These are phyloP conservation scores for Gnetum montanum DNA, from an alignment of 75 land plant genomes.

Conservation along the genomic window DNA sequence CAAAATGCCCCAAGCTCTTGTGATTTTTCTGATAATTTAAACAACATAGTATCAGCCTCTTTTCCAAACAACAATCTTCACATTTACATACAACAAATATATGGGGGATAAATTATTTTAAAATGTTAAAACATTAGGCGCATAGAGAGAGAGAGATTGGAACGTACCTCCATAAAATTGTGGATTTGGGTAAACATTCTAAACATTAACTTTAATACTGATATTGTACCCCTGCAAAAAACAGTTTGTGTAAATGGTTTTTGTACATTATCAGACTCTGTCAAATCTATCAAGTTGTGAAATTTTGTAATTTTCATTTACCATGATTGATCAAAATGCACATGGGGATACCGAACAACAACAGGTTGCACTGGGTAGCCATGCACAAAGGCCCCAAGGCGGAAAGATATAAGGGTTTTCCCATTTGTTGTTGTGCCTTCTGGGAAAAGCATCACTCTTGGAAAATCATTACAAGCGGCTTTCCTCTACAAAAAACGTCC, in stretches of 20 bases:
- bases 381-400: conserved; percentile 87
- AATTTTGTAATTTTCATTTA: no score
- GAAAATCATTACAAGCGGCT: conserved; percentile 60
- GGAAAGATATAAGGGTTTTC: conserved; percentile 66
- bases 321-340: conserved; percentile 96
- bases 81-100: no score
- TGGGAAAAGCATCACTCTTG: conserved; percentile 80
- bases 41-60: no score
- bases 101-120: no score
- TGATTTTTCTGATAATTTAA: no score
- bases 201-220: conserved; percentile 67
- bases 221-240: conserved; percentile 62
- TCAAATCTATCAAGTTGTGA: no score
- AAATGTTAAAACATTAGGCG: no score
- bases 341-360: conserved; percentile 76
- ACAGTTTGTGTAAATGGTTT: not conserved
- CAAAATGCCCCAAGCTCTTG: no score
- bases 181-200: conserved; percentile 89
- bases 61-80: no score
- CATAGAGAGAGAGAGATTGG: no score
- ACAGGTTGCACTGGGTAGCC: conserved; percentile 85
- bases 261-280: no score
- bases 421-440: conserved; percentile 98
- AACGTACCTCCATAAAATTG: conserved; percentile 84
- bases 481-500: conserved; percentile 80